These are phyloP conservation scores for Bacidia gigantensis DNA, from an alignment of 495 filamentous ascomycete species.

Conservation along the genomic window DNA sequence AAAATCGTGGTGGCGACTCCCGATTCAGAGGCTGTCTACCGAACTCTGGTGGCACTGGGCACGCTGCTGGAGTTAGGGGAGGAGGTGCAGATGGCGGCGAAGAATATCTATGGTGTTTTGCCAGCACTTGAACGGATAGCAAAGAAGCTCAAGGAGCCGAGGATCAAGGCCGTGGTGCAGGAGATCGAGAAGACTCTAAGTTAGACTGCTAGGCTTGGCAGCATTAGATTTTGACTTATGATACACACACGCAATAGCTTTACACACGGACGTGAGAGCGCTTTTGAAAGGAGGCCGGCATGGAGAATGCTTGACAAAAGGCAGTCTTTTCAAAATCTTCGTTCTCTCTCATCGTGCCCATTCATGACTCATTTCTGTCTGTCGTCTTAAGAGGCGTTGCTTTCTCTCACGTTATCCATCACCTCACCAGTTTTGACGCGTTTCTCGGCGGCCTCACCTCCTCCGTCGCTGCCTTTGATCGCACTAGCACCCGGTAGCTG, in stretches of 20 bases:
- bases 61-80: conserved; percentile 49
- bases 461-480: too few species aligned
- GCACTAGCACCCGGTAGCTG: background rate
- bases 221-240: background rate
- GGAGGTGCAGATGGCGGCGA: conserved; percentile 35
- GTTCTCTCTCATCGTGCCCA: too few species aligned
- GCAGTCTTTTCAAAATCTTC: too few species aligned
- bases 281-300: too few species aligned
- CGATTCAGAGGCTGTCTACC: conserved; percentile 72
- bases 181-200: conserved; percentile 27
- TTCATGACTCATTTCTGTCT: too few species aligned
- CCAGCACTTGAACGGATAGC: conserved; percentile 23
- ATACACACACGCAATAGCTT: too few species aligned
- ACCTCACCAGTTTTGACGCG: too few species aligned
- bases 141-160: conserved; percentile 32
- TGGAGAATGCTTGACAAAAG: too few species aligned
- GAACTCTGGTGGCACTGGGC: conserved; percentile 69
- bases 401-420: too few species aligned
- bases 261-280: too few species aligned
- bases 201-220: background rate
- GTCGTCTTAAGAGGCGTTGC: too few species aligned
- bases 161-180: conserved; percentile 33
- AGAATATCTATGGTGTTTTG: conserved; percentile 33
- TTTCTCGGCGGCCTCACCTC: too few species aligned
- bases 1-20: conserved; percentile 46